These are phyloP conservation scores for Peniophora sp. DNA, from an alignment of 1,284 basidiomycete genomes.

Conservation along the genomic window DNA sequence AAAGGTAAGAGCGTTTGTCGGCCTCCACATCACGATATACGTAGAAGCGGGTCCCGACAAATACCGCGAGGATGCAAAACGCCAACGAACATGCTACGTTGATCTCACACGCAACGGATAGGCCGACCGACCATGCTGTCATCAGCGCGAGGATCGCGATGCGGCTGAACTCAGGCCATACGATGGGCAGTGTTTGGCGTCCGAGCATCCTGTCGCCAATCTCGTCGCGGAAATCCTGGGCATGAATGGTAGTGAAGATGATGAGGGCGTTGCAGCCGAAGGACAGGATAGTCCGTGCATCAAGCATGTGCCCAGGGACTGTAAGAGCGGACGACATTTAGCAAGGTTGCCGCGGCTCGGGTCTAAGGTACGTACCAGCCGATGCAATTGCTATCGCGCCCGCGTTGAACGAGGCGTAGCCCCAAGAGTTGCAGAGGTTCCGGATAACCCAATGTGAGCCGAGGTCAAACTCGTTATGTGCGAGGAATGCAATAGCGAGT, in stretches of 20 bases:
- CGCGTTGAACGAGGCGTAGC: constrained; percentile 28
- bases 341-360: too few relatives aligned
- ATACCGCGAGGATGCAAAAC: neutral
- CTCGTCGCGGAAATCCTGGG: constrained; percentile 34
- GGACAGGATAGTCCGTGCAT: constrained; percentile 1
- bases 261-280: constrained; percentile 10
- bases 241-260: constrained; percentile 29
- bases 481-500: constrained; percentile 20
- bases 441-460: constrained; percentile 27
- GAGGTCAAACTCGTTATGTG: constrained; percentile 27
- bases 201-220: constrained; percentile 27
- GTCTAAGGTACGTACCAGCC: constrained; percentile 11
- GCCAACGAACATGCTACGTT: neutral
- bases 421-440: constrained; percentile 27
- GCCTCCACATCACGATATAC: neutral
- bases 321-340: neutral
- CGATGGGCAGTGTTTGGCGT: constrained; percentile 28
- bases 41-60: neutral
- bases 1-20: neutral
- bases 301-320: neutral
- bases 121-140: constrained; percentile 11
- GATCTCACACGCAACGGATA: constrained; percentile 9
- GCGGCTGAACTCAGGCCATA: constrained; percentile 19
- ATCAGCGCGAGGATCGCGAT: constrained; percentile 7
- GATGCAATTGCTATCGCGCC: constrained; percentile 30